phyloP scores from a whole-genome alignment of 495 filamentous ascomycete species.

The Patellaria atrata region DNA sequence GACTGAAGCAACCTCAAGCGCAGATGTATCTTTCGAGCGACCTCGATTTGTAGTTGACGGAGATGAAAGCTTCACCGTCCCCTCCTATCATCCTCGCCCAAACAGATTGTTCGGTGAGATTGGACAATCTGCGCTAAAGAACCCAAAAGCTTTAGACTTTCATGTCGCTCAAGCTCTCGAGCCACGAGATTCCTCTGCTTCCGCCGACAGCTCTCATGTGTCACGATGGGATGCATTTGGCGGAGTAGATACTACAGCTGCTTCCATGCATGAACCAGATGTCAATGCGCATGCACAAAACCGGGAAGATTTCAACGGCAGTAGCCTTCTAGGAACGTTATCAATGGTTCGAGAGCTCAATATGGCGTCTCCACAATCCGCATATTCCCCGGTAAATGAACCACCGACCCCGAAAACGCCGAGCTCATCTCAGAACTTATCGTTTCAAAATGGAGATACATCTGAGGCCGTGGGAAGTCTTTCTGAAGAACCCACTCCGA shows the following conservation, averaged over 20 bases:
- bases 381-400: conserved; percentile 16
- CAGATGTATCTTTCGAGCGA: conserved; percentile 18
- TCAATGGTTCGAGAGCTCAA: conserved; percentile 51
- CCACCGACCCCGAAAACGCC: conserved; percentile 24
- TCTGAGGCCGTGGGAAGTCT: conserved; percentile 9
- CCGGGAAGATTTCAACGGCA: conserved; percentile 32
- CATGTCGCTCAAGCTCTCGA: conserved; percentile 21
- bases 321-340: conserved; percentile 53
- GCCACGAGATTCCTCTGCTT: conserved; percentile 3
- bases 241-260: neutral
- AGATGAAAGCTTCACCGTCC: conserved; percentile 19
- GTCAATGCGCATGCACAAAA: conserved; percentile 19
- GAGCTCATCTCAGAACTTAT: conserved; percentile 18
- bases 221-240: too few species aligned
- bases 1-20: conserved; percentile 22
- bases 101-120: conserved; percentile 70
- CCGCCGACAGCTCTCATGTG: too few species aligned
- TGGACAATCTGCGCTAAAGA: conserved; percentile 51
- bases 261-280: neutral
- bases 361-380: conserved; percentile 41
- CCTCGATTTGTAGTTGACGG: conserved; percentile 19
- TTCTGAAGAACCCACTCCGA: conserved; percentile 20
- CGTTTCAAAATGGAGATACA: conserved; percentile 4
- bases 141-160: conserved; percentile 37
- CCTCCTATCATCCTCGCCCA: conserved; percentile 7